These are phyloP conservation scores for Ambrosiella beaveri DNA, from an alignment of 2,329 filamentous ascomycete genomes.

Conservation along the genomic window DNA sequence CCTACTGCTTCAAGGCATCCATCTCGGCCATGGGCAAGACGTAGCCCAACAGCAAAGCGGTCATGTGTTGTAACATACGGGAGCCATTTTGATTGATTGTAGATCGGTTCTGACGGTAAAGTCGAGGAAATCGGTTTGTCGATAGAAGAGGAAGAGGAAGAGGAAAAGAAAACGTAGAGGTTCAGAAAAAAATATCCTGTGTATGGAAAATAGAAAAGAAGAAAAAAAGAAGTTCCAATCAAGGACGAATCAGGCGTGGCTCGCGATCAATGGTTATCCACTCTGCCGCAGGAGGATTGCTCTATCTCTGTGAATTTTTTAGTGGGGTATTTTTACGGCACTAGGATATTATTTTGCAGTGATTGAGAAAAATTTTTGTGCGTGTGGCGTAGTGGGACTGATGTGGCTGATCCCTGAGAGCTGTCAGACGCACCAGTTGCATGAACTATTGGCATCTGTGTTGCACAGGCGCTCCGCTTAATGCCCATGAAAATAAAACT, in stretches of 20 bases:
- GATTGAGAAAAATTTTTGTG: conserved; percentile 5
- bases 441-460: background rate
- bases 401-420: background rate
- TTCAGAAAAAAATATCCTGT: conserved; percentile 58
- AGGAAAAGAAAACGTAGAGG: conserved; percentile 32
- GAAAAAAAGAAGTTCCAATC: background rate
- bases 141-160: background rate
- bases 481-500: background rate
- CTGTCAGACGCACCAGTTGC: background rate
- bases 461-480: background rate
- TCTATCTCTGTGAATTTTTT: background rate
- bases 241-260: background rate
- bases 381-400: conserved; percentile 5
- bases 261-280: background rate
- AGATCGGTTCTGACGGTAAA: conserved; percentile 13
- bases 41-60: conserved; percentile 87
- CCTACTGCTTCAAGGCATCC: conserved; percentile 72
- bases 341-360: background rate
- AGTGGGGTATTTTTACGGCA: conserved; percentile 2
- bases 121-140: conserved; percentile 12
- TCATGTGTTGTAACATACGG: conserved; percentile 54
- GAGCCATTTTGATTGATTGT: conserved; percentile 52
- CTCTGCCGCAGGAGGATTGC: background rate
- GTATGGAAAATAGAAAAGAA: conserved; percentile 25
- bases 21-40: conserved; percentile 19